Evolutionary conservation across 176 grass and related monocot species (phyloP).

Genomic region (Alloteropsis semialata): DNA sequence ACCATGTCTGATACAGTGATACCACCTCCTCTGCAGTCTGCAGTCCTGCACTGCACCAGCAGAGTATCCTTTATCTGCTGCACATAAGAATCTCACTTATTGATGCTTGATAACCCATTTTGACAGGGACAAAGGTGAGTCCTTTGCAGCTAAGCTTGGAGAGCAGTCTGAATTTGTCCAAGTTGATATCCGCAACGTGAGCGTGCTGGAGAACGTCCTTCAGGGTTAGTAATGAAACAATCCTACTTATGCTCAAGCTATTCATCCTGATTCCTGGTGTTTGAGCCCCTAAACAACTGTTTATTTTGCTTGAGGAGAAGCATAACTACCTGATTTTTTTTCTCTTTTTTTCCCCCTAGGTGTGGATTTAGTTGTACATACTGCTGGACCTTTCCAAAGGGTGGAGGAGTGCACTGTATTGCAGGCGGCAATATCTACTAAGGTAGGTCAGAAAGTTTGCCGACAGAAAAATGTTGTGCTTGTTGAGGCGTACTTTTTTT

Average conservation of each 20-base stretch:
- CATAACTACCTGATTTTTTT: no score
- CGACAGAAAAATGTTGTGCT: no score
- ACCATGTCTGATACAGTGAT: no score
- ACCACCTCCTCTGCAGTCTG: no score
- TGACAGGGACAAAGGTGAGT: conserved; percentile 66
- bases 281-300: background rate
- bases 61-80: background rate
- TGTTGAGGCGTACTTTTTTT: no score
- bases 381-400: conserved; percentile 86
- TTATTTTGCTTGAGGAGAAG: background rate
- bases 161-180: conserved; percentile 63
- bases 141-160: conserved; percentile 65
- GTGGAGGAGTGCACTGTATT: conserved; percentile 61
- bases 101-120: conserved; percentile 47
- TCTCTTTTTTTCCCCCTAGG: conserved; percentile 12
- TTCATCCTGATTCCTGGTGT: no score
- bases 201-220: conserved; percentile 55
- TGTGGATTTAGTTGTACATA: conserved; percentile 84
- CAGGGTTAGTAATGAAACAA: conserved; percentile 33
- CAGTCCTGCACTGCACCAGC: no score
- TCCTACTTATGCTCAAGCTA: no score
- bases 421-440: conserved; percentile 79
- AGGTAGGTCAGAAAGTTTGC: no score
- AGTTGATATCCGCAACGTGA: conserved; percentile 49
- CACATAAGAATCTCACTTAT: background rate